Evolutionary conservation across 139 green algal genomes (phyloP).

Genomic region (Chlamydomonas applanata): DNA sequence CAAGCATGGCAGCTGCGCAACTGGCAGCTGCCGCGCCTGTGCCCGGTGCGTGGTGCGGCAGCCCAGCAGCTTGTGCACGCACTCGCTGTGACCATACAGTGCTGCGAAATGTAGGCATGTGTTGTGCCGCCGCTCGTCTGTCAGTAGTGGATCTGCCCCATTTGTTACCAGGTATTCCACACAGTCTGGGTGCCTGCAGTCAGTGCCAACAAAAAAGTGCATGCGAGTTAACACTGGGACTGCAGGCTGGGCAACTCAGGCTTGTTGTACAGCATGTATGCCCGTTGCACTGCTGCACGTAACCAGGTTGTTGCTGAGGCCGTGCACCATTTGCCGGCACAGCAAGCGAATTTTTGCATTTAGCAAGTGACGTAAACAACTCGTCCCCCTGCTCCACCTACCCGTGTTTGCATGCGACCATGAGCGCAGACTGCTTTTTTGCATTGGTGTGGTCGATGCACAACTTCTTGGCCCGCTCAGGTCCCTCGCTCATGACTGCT

Average conservation of each 20-base stretch:
- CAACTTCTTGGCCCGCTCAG: constrained; percentile 29
- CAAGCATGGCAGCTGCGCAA: constrained; percentile 43
- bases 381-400: constrained; percentile 10
- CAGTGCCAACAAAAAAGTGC: neutral
- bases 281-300: too few relatives aligned
- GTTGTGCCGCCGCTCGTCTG: constrained; percentile 45
- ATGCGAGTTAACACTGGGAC: too few relatives aligned
- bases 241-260: too few relatives aligned
- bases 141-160: constrained; percentile 43
- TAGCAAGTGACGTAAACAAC: neutral
- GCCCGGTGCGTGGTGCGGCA: constrained; percentile 12
- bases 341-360: neutral
- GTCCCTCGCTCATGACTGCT: constrained; percentile 42
- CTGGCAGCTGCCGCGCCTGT: constrained; percentile 17
- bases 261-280: too few relatives aligned
- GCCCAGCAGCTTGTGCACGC: constrained; percentile 42
- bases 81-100: constrained; percentile 43
- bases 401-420: constrained; percentile 56
- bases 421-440: constrained; percentile 51
- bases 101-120: constrained; percentile 52
- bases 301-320: too few relatives aligned
- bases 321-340: too few relatives aligned
- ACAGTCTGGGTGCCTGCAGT: constrained; percentile 46
- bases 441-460: constrained; percentile 54
- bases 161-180: constrained; percentile 52